phyloP scores from a whole-genome alignment of 164 flowering plant genomes.

The Hamamelis virginiana region DNA sequence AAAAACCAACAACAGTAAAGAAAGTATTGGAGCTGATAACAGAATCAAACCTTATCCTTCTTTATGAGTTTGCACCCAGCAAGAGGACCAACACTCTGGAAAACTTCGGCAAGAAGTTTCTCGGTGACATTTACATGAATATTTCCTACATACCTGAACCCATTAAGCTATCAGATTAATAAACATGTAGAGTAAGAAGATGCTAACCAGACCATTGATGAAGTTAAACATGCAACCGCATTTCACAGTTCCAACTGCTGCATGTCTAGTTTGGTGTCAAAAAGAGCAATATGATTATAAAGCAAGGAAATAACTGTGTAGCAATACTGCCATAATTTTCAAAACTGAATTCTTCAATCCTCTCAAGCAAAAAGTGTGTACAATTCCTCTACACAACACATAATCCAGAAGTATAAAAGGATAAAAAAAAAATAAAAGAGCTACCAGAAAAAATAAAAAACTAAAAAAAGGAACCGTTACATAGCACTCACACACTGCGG shows the following conservation, averaged over 20 bases:
- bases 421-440: neutral
- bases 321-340: neutral
- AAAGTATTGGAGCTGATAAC: neutral
- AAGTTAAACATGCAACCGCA: neutral
- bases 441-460: neutral
- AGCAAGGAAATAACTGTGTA: neutral
- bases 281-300: neutral
- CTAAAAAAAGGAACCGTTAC: neutral
- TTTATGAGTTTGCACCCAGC: neutral
- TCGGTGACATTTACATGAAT: conserved; percentile 1
- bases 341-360: neutral
- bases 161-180: neutral
- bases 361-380: neutral
- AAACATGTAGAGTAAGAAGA: neutral
- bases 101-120: conserved; percentile 1
- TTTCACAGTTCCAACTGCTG: neutral
- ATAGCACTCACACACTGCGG: conserved; percentile 1
- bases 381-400: neutral
- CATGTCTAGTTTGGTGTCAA: neutral
- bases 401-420: neutral
- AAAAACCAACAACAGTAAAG: neutral
- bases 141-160: neutral
- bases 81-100: conserved; percentile 1
- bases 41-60: neutral
- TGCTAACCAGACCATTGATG: too few species aligned